Conservation (phyloP, 2,329 filamentous ascomycete species). For the Nemania sp. region DNA sequence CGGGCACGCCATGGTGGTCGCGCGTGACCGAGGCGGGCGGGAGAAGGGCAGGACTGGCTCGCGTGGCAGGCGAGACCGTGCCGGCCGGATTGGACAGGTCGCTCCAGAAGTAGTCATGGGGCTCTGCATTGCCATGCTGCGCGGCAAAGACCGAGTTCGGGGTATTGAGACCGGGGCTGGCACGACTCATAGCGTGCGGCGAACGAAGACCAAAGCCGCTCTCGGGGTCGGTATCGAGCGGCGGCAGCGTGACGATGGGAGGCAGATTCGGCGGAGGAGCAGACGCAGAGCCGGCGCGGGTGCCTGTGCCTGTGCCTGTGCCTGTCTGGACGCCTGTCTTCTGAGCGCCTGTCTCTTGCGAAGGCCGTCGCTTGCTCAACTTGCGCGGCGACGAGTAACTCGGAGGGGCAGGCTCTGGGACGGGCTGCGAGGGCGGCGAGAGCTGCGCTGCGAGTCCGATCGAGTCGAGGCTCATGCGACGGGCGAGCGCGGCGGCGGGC, state of each 20-base stretch:
- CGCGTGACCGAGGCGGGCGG: conserved; percentile 34
- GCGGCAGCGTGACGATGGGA: conserved; percentile 47
- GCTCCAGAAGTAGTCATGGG: conserved; percentile 34
- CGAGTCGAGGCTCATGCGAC: conserved; percentile 51
- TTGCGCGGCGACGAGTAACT: conserved; percentile 33
- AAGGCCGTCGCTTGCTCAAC: conserved; percentile 35
- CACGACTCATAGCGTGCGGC: conserved; percentile 29
- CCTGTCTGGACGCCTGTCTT: conserved; percentile 31
- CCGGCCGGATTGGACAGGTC: conserved; percentile 29
- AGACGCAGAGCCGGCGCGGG: conserved; percentile 1
- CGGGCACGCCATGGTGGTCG: conserved; percentile 40
- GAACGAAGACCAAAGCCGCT: conserved; percentile 22
- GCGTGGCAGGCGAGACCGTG: conserved; percentile 29
- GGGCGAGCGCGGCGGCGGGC: conserved; percentile 41
- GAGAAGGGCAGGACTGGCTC: conserved; percentile 31
- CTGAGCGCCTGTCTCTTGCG: conserved; percentile 35
- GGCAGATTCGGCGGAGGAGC: conserved; percentile 44
- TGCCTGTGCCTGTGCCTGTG: conserved; percentile 14
- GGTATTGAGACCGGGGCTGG: conserved; percentile 29
- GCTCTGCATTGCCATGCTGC: conserved; percentile 28
- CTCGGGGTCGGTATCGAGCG: conserved; percentile 40
- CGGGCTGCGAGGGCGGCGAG: conserved; percentile 13
- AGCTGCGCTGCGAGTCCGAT: conserved; percentile 37
- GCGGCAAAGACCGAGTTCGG: conserved; percentile 31
- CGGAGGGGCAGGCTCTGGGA: conserved; percentile 12